phyloP scores from a whole-genome alignment of 179 eudicot species.

The Gypsophila paniculata region DNA sequence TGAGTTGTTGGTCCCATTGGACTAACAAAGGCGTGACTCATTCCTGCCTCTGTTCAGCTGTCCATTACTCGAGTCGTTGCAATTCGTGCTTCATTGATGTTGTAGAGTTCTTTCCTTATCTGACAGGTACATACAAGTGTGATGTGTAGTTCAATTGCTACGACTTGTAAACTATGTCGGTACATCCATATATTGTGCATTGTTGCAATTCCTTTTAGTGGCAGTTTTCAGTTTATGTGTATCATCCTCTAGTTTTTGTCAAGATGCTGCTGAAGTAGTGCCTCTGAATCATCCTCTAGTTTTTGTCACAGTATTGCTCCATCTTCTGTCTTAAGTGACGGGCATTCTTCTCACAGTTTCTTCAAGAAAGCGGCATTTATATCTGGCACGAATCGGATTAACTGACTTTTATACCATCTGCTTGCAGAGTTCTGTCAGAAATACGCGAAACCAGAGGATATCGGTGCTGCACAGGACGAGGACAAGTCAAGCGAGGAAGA shows the following conservation, averaged over 20 bases:
- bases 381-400: background rate
- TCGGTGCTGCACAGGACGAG: slow-evolving; percentile 48
- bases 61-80: background rate
- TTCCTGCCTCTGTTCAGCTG: background rate
- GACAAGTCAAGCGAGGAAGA: slow-evolving; percentile 60
- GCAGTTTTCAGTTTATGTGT: background rate
- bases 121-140: background rate
- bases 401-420: background rate
- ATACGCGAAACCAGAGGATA: slow-evolving; percentile 63
- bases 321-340: no score
- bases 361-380: background rate
- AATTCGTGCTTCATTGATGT: no score
- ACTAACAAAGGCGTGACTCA: no score
- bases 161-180: background rate
- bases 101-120: background rate
- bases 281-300: background rate
- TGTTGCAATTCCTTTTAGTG: background rate
- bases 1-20: no score
- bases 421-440: slow-evolving; percentile 55
- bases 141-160: background rate
- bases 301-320: background rate
- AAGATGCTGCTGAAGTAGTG: no score
- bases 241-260: no score
- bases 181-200: background rate
- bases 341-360: background rate